Base-by-base conservation (phyloP, 2,329 filamentous ascomycete species). In the Ascochyta koolunga region DNA sequence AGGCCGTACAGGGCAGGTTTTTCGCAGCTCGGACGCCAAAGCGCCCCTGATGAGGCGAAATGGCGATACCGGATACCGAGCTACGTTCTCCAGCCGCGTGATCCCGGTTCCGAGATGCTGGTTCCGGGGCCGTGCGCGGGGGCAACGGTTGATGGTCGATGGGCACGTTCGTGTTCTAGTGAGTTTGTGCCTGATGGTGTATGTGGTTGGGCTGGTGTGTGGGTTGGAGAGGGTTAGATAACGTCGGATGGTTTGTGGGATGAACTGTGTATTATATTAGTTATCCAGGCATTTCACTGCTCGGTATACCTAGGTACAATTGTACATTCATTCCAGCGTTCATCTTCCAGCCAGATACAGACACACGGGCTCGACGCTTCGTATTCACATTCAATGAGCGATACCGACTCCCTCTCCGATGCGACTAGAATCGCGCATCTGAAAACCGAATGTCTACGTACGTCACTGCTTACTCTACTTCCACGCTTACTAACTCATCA, bases 391-490 rank as follows among this genome's bases (percentile, higher is more conserved):
- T 24, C 4, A 24, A 24, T 51, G 48, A 51, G 48, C 27, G 48
- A 45, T 16, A 51, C 48, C n/a, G 48, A 51, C 7, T 51, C 48
- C 22, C 22, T 24, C 22, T 8, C 22, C 33, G 44, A 19, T 24
- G 44, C 16, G 48, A 45, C 27, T n/a, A 44, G 29, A 13, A 51
- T 51, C 16, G 40, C 48, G 8, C 33, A 44, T 22, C 25, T 51
- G 10, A 27, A 48, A 24, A 35, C 42, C 33, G 29, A 39, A 21
- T 42, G 41, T 18, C 13, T 47, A 25, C 36, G 48, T 45, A 44
- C n/a, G n/a, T n/a, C n/a, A n/a, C n/a, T n/a, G n/a, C n/a, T n/a
- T n/a, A n/a, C 41, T 29, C 35, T 39, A 31, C 57, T 25, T 59
- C 4, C 52, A 50, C n/a, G 4, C 25, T 11, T 9, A 2, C 25